Percentiles rank a stretch among this genome's conserved stretches.
phyloP scores from a whole-genome alignment of 176 grass and related monocot species.

The Alloteropsis semialata region DNA sequence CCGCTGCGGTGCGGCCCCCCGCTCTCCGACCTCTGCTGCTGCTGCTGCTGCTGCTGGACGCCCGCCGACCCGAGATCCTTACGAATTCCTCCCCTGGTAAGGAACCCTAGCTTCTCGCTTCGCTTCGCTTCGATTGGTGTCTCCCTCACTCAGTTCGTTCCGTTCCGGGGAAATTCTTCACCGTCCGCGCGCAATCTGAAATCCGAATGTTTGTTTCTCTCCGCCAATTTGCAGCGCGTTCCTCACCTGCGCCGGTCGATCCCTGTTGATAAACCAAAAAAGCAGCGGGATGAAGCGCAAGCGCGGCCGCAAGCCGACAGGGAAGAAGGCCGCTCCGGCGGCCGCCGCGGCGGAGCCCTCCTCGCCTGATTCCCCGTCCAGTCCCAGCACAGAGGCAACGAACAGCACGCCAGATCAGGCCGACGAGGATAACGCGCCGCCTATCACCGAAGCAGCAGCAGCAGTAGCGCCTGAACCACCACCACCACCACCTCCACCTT shows the following conservation, averaged over 20 bases:
- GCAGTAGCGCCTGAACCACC: slow-evolving; percentile 1
- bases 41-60: neutral
- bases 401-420: slow-evolving; percentile 13
- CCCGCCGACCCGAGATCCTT: neutral
- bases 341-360: neutral
- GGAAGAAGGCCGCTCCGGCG: slow-evolving; percentile 7
- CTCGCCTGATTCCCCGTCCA: slow-evolving; percentile 26
- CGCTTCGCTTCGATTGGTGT: neutral
- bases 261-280: neutral
- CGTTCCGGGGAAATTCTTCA: neutral
- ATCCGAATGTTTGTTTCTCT: too few species aligned
- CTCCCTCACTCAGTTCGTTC: neutral
- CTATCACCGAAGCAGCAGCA: neutral
- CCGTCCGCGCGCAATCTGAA: neutral
- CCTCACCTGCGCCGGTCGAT: neutral
- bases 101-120: neutral
- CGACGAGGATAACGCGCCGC: neutral
- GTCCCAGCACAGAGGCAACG: slow-evolving; percentile 35
- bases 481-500: neutral
- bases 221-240: neutral
- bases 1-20: neutral
- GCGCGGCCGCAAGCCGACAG: slow-evolving; percentile 20
- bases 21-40: neutral
- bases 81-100: neutral
- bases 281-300: slow-evolving; percentile 59